Base-by-base conservation (phyloP, 768 basidiomycete genomes). In the Boletus sp. region DNA sequence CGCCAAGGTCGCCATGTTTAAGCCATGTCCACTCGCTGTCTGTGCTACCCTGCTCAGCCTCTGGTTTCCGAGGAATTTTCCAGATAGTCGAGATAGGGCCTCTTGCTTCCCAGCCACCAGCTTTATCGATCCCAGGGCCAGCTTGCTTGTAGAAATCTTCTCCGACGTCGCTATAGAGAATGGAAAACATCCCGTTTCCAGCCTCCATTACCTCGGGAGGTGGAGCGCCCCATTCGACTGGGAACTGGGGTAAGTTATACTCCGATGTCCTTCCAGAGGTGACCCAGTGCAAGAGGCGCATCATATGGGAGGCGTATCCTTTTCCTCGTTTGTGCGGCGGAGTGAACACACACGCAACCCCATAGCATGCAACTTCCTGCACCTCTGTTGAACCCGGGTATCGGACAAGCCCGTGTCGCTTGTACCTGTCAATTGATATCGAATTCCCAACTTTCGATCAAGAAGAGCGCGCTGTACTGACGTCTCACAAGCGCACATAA, bases 401-500 rank as follows among this genome's bases (percentile, higher is more conserved):
- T 57, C 18, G 72, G 64, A 69, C 18, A 4, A 68, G 50, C 18
- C 69, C 76, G 3, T 59, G 58, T n/a, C 76, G 71, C 37, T 72
- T 73, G 54, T 71, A 76, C 54, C 61, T 80, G 67, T 29, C 69
- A 42, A 17, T 24, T 11, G 35, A 35, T 35, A 29, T 33, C 40
- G 14, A 47, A 4, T 48, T 17, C 11, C 7, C 28, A 60, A 37
- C 24, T 52, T 54, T 35, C 12, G 11, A 53, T 51, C n/a, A 41
- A 52, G 29, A 53, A 54, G 1, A n/a, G 32, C 15, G 10, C 14
- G 28, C 2, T 15, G 17, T 5, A 74, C 78, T 64, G 62, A 87
- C 86, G 83, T 86, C 73, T 84, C 80, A 63, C 84, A 86, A 18
- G 84, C 78, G 62, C 79, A 85, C 63, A 81, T 66, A 63, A 85